A percentile compares a stretch with the other conserved stretches of the same genome.
phyloP scores from a whole-genome alignment of 768 basidiomycete genomes.

The Tulasnella sp. region DNA sequence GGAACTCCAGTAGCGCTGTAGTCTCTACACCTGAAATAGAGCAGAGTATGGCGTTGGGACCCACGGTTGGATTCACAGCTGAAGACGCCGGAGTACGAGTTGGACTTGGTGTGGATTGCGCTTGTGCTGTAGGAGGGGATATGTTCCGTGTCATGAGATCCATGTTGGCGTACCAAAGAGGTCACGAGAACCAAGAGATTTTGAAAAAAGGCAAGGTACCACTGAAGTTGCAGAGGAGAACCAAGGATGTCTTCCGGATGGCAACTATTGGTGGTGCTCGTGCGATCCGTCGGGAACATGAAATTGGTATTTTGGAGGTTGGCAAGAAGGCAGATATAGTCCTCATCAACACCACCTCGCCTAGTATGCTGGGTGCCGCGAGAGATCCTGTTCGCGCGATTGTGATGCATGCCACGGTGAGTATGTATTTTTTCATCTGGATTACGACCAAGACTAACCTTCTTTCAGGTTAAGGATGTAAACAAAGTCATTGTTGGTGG shows the following conservation, averaged over 20 bases:
- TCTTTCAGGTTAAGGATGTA: constrained; percentile 1
- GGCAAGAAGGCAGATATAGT: constrained; percentile 15
- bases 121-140: constrained; percentile 3
- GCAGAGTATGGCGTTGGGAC: constrained; percentile 5
- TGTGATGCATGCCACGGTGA: constrained; percentile 12
- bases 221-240: neutral
- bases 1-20: constrained; percentile 2
- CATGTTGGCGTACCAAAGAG: constrained; percentile 1
- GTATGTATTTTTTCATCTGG: too few species aligned
- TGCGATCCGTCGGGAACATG: constrained; percentile 12
- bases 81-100: constrained; percentile 6
- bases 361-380: constrained; percentile 6
- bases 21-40: constrained; percentile 12
- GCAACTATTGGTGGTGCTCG: constrained; percentile 15
- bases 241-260: constrained; percentile 13
- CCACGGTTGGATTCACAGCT: neutral
- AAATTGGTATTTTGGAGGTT: constrained; percentile 15
- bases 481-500: constrained; percentile 9
- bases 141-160: constrained; percentile 15
- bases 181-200: constrained; percentile 1
- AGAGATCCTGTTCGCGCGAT: constrained; percentile 10
- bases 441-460: neutral
- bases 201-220: constrained; percentile 4
- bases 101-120: constrained; percentile 10
- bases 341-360: constrained; percentile 10